Evolutionary conservation across 75 land plant genomes (phyloP).

Genomic region (Ceratopteris richardii): DNA sequence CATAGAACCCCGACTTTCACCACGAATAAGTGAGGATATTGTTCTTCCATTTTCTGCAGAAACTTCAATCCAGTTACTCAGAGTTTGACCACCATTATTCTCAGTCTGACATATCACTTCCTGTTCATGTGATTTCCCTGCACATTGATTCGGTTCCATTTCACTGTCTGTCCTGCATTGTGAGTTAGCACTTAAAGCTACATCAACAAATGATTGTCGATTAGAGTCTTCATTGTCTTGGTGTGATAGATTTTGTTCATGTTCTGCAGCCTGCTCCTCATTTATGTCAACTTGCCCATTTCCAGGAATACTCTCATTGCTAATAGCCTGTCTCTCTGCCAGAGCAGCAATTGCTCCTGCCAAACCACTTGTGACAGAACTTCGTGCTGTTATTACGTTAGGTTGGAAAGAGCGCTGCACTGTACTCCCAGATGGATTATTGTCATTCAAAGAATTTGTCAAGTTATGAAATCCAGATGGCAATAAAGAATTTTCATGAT

Average conservation of each 20-base stretch:
- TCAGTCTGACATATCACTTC: background rate
- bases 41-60: slow-evolving; percentile 20
- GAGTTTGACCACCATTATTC: slow-evolving; percentile 5
- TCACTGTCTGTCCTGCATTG: background rate
- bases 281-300: background rate
- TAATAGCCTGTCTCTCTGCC: slow-evolving; percentile 65
- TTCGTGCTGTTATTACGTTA: slow-evolving; percentile 5
- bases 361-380: slow-evolving; percentile 65
- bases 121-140: slow-evolving; percentile 1
- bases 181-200: background rate
- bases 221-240: too few species aligned
- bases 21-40: slow-evolving; percentile 10
- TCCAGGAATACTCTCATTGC: slow-evolving; percentile 20
- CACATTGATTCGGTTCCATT: slow-evolving; percentile 3
- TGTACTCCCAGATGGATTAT: background rate
- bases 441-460: background rate
- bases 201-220: too few species aligned
- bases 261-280: background rate
- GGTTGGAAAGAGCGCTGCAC: background rate
- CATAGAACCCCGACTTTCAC: slow-evolving; percentile 19
- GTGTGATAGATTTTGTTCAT: background rate
- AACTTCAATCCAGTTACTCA: slow-evolving; percentile 25
- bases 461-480: too few species aligned
- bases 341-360: slow-evolving; percentile 89
- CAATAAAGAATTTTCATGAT: too few species aligned